Base-by-base conservation (phyloP, 495 filamentous ascomycete genomes). In the Hypoxylon cercidicola region DNA sequence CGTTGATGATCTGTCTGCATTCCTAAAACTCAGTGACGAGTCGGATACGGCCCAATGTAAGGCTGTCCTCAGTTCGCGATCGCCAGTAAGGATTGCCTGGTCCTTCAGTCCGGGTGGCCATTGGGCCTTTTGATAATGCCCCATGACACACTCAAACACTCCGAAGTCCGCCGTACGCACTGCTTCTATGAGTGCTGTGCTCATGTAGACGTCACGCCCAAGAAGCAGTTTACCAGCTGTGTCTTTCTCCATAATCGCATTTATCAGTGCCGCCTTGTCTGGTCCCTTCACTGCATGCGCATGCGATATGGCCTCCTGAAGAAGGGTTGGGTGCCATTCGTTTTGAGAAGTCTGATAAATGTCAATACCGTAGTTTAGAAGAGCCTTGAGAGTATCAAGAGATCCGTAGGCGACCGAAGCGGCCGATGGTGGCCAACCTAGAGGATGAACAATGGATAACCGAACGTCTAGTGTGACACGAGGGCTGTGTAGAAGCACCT, bases 201-300 rank as follows among this genome's bases (percentile, higher is more conserved):
- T 66, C 28, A 25, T 30, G 13, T 61, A 66, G 6, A 61, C 46
- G 25, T 66, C 55, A 9, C 39, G 43, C 13, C 16, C 21, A 20
- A 69, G 6, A 16, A 69, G 55, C 3, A 69, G 40, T 18, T n/a
- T 39, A 6, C 66, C 32, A 2, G 3, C 19, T 4, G 40, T 18
- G 21, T 69, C 66, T 13, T 50, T 57, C 25, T 64, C 23, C 55
- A 69, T 60, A 21, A 69, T 69, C 4, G 55, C 60, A n/a, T 69
- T 43, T 23, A 69, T 64, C 15, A 63, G 9, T 10, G 45, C 50
- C 18, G 61, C 64, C 45, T 64, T 69, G 1, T 61, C 55, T 10
- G 60, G 16, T 9, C 63, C 63, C 40, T 64, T 60, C 10, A 44
- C 49, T 6, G 43, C 30, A 25, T 55, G 60, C 11, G 60, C 66